Evolutionary conservation across 805 yeast genomes (phyloP).

Genomic region (Suhomyces vadensis): DNA sequence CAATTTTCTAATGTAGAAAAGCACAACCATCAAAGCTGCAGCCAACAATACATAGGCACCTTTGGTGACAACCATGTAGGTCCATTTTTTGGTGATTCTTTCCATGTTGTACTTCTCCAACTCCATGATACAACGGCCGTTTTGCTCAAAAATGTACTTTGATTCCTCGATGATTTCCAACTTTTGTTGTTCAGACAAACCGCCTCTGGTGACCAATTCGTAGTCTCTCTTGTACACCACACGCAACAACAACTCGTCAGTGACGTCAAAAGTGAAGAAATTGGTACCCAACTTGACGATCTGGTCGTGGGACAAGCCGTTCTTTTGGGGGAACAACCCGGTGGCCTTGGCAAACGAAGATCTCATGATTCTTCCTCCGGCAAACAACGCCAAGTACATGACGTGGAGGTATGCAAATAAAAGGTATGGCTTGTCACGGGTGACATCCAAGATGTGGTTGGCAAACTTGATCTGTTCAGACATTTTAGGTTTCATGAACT

Average conservation of each 20-base stretch:
- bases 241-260: conserved; percentile 66
- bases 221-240: conserved; percentile 69
- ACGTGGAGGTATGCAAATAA: conserved; percentile 82
- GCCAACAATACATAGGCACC: conserved; percentile 49
- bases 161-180: conserved; percentile 68
- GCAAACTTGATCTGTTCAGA: conserved; percentile 62
- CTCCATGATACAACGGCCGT: conserved; percentile 61
- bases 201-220: conserved; percentile 72
- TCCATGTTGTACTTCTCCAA: conserved; percentile 65
- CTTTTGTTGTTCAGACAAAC: conserved; percentile 71
- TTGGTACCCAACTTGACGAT: conserved; percentile 64
- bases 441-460: conserved; percentile 55
- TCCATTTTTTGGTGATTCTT: conserved; percentile 54
- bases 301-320: conserved; percentile 65
- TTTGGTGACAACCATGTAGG: conserved; percentile 53
- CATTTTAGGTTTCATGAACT: conserved; percentile 59
- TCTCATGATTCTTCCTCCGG: conserved; percentile 78
- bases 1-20: conserved; percentile 34
- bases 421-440: conserved; percentile 65
- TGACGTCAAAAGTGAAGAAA: conserved; percentile 68
- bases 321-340: conserved; percentile 73
- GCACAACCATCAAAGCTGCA: conserved; percentile 30
- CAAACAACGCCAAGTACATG: conserved; percentile 80
- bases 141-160: conserved; percentile 62
- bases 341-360: conserved; percentile 64